A percentile compares a stretch with the other conserved stretches of the same genome.
phyloP scores from a whole-genome alignment of 1,284 basidiomycete genomes.

The Ustilago hordei region DNA sequence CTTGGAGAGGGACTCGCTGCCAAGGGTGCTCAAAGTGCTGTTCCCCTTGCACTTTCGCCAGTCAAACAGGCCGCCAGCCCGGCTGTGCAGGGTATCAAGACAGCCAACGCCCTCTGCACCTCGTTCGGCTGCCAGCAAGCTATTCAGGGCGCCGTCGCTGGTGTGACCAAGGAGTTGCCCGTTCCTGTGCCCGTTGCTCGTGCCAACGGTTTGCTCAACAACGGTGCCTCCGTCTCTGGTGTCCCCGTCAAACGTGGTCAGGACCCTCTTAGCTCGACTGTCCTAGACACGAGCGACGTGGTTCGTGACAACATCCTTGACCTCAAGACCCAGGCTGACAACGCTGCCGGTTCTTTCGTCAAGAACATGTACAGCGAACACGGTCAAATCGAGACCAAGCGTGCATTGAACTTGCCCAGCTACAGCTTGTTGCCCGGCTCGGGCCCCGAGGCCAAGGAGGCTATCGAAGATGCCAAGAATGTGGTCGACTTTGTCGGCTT shows the following conservation, averaged over 20 bases:
- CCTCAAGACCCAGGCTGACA: constrained; percentile 26
- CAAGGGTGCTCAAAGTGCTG: constrained; percentile 13
- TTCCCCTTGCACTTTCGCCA: constrained; percentile 19
- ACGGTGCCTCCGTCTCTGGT: constrained; percentile 15
- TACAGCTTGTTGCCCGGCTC: constrained; percentile 34
- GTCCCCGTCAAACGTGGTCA: constrained; percentile 33
- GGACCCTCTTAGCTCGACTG: constrained; percentile 12
- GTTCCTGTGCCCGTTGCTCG: constrained; percentile 16
- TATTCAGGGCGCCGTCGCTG: constrained; percentile 12
- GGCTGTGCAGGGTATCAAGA: constrained; percentile 36
- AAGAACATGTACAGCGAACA: constrained; percentile 49
- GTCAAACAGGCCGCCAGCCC: constrained; percentile 36
- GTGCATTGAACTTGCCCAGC: constrained; percentile 22
- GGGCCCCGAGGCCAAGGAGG: constrained; percentile 34
- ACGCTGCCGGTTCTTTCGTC: constrained; percentile 33
- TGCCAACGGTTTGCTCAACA: constrained; percentile 25
- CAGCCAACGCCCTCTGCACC: constrained; percentile 30
- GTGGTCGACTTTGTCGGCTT: constrained; percentile 28
- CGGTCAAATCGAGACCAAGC: constrained; percentile 21
- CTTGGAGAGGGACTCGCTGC: constrained; percentile 8
- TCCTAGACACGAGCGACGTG: constrained; percentile 33
- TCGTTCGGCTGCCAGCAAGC: constrained; percentile 22
- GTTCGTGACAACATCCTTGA: constrained; percentile 26
- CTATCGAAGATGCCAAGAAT: constrained; percentile 14
- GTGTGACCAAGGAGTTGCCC: constrained; percentile 15